Evolutionary conservation across 2,329 filamentous ascomycete species (phyloP).

Genomic region (Pyrenophora teres): DNA sequence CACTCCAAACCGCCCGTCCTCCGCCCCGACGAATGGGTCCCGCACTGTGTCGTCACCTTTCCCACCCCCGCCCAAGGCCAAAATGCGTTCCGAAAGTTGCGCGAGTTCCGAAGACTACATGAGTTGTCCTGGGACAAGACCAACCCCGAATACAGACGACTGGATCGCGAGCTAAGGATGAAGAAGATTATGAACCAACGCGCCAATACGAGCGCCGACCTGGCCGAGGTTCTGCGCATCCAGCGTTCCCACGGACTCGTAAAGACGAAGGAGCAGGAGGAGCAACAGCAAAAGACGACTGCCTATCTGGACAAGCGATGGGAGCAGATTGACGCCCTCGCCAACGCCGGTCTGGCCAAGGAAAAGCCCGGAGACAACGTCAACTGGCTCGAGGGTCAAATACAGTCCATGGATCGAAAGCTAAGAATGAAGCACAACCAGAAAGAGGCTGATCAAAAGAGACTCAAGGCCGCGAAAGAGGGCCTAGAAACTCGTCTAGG

Average conservation of each 20-base stretch:
- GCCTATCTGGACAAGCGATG: constrained; percentile 30
- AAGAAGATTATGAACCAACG: constrained; percentile 66
- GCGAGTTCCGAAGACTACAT: constrained; percentile 53
- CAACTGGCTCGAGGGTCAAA: constrained; percentile 35
- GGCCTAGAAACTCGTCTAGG: constrained; percentile 29
- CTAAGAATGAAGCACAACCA: constrained; percentile 35
- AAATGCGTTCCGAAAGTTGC: constrained; percentile 54
- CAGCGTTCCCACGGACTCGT: constrained; percentile 49
- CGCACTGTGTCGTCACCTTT: constrained; percentile 64
- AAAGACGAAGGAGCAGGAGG: constrained; percentile 24
- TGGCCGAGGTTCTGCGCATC: constrained; percentile 60
- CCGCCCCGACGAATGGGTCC: constrained; percentile 67
- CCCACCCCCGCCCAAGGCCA: constrained; percentile 56
- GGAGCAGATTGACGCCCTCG: constrained; percentile 29
- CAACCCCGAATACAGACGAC: constrained; percentile 48
- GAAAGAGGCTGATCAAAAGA: constrained; percentile 31
- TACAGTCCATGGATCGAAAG: constrained; percentile 29
- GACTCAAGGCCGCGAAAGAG: constrained; percentile 27
- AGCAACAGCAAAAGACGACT: constrained; percentile 20
- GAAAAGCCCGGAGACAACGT: constrained; percentile 23
- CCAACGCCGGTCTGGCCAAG: constrained; percentile 20
- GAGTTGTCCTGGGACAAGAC: constrained; percentile 60
- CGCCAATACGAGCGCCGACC: constrained; percentile 65
- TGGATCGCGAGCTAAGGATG: constrained; percentile 57
- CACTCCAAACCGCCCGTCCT: constrained; percentile 63